A percentile compares a stretch with the other conserved stretches of the same genome.
phyloP scores from a whole-genome alignment of 2,329 filamentous ascomycete genomes.

The Chaetomiaceae sp. region DNA sequence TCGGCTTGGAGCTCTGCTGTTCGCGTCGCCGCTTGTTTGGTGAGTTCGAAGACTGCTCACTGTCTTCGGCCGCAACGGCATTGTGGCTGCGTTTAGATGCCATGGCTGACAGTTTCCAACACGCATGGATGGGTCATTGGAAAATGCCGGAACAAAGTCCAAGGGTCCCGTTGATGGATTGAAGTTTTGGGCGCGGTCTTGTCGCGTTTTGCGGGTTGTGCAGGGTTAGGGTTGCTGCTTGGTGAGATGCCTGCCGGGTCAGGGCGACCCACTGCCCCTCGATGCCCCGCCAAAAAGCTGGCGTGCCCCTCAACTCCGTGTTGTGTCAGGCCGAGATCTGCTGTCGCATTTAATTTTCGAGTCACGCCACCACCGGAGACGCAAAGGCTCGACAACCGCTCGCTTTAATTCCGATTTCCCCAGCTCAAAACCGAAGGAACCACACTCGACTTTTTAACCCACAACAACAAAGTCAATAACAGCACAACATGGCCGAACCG shows the following conservation, averaged over 20 bases:
- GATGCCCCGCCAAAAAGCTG: constrained; percentile 23
- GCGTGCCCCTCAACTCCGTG: constrained; percentile 17
- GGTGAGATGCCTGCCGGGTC: neutral
- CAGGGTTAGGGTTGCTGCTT: constrained; percentile 12
- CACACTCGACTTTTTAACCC: neutral
- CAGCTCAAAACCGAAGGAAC: neutral
- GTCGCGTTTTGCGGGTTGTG: no score
- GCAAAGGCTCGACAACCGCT: neutral
- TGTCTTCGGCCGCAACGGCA: constrained; percentile 13
- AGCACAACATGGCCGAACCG: constrained; percentile 18
- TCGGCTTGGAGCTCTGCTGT: constrained; percentile 29
- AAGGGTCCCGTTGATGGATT: no score
- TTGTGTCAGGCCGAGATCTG: constrained; percentile 17
- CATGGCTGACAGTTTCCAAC: constrained; percentile 16
- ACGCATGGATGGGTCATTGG: neutral
- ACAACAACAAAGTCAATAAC: no score
- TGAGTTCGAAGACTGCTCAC: constrained; percentile 14
- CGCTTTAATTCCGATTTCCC: neutral
- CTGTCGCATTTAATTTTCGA: constrained; percentile 13
- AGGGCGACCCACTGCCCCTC: constrained; percentile 17
- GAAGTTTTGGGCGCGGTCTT: no score
- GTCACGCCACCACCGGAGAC: neutral
- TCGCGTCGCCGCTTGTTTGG: constrained; percentile 26
- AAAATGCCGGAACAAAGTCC: no score
- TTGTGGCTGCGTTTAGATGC: constrained; percentile 25